Percentiles rank a stretch among this genome's conserved stretches.
Conservation (phyloP, 495 filamentous ascomycete genomes). For the Tuber umbilicatum region DNA sequence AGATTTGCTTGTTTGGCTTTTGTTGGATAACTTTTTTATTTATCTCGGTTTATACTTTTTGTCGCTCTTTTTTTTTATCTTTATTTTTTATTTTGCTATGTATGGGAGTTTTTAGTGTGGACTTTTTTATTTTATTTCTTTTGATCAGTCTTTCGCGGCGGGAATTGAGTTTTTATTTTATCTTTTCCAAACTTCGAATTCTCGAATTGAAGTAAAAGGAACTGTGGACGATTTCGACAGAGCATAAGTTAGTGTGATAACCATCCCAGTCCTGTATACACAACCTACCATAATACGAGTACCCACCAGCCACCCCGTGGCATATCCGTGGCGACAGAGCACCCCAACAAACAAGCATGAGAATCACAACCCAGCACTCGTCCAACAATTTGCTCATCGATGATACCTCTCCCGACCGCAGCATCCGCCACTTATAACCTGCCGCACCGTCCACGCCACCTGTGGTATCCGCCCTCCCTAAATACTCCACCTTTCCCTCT, state of each 20-base stretch:
- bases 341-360: background rate
- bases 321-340: background rate
- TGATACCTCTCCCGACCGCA: too few species aligned
- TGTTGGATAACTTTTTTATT: background rate
- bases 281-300: too few species aligned
- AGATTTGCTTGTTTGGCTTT: constrained; percentile 6
- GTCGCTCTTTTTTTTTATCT: background rate
- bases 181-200: background rate
- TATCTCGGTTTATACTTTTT: background rate
- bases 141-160: background rate
- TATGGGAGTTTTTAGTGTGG: constrained; percentile 14
- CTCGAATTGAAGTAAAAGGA: background rate
- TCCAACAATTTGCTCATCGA: too few species aligned
- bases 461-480: too few species aligned
- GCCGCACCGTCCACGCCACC: too few species aligned
- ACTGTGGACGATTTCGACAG: background rate
- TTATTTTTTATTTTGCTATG: background rate
- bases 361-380: background rate
- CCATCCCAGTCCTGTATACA: too few species aligned
- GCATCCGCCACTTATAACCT: too few species aligned
- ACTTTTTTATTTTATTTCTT: constrained; percentile 2
- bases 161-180: background rate
- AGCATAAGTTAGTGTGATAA: too few species aligned
- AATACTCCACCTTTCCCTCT: too few species aligned
- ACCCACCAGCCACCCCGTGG: background rate